Evolutionary conservation across 768 basidiomycete species (phyloP), one percentile per base, ranked within the genome.

Genomic region (Kwoniella sp.): DNA sequence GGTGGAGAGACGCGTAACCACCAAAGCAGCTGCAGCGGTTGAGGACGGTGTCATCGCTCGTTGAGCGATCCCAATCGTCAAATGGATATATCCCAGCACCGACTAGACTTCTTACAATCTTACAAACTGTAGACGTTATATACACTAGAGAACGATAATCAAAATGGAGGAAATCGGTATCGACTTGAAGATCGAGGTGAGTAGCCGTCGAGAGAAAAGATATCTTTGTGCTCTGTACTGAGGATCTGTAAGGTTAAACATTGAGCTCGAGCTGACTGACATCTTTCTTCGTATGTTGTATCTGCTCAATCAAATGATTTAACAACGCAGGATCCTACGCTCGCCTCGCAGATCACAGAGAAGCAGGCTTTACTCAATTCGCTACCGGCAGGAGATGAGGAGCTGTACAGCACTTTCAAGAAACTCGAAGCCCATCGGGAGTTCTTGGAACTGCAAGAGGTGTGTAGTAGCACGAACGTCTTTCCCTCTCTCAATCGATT

Each of bases 391-490:
- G 68, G 69, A 4, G 80, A 80, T 59, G 91, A 97, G 83, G 96
- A 97, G 82, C 83, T 97, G 67, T 99, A 98, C 80, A 88, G 91
- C 82, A 96, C 94, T 81, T 96, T 92, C 87, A 95, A 96, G 86
- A 92, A 92, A 77, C 89, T 99, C 55, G 87, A 91, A 58, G 89
- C 92, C 54, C 95, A 99, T 76, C 85, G 94, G 34, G 93, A 99
- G 78, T 92, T 99, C 84, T 87, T 98, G 38, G 90, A 80, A 12
- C 71, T 83, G 26, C 82, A 82, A 66, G 81, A 82, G 79, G 81
- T 81, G 22, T 60, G 76, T 75, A 3, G 22, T 22, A 22, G 34
- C 22, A 5, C 50, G n/a, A n/a, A n/a, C n/a, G n/a, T n/a, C n/a
- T n/a, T 30, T 31, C 45, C 45, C 23, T 34, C 34, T 34, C 7